A percentile compares a stretch with the other conserved stretches of the same genome.
Conservation (phyloP, 2,329 filamentous ascomycete species). For the Aspergillus brunneoviolaceus region DNA sequence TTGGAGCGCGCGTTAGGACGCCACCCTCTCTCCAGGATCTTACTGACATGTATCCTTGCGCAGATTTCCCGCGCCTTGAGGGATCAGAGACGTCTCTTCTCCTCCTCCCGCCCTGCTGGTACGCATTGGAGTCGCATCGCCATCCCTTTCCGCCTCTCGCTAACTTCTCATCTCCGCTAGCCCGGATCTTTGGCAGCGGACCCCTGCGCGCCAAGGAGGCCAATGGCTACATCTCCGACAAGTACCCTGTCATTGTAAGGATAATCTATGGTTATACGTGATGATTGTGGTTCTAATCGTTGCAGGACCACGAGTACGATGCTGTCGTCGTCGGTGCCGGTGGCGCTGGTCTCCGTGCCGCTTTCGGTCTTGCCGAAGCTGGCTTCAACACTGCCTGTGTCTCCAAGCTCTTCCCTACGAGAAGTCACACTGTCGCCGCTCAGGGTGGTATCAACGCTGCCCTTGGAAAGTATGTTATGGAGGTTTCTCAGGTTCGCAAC, state of each 20-base stretch:
- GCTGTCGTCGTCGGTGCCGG: conserved; percentile 76
- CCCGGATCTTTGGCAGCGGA: conserved; percentile 80
- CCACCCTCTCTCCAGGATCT: conserved; percentile 2
- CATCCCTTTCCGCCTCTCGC: conserved; percentile 16
- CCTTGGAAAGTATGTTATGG: conserved; percentile 41
- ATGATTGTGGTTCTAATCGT: conserved; percentile 20
- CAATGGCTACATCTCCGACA: conserved; percentile 77
- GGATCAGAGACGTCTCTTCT: conserved; percentile 75
- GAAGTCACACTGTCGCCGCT: conserved; percentile 66
- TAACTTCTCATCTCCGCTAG: conserved; percentile 47
- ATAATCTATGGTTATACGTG: not conserved
- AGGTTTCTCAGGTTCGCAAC: conserved; percentile 3
- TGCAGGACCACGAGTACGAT: conserved; percentile 95
- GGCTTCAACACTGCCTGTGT: conserved; percentile 66
- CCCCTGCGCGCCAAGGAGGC: conserved; percentile 92
- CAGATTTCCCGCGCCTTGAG: conserved; percentile 65
- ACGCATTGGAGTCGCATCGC: conserved; percentile 41
- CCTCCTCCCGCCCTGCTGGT: conserved; percentile 79
- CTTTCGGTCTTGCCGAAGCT: conserved; percentile 63
- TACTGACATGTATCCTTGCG: conserved; percentile 26
- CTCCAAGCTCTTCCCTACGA: conserved; percentile 63
- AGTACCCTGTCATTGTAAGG: conserved; percentile 91
- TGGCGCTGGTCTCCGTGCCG: conserved; percentile 62
- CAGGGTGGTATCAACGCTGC: conserved; percentile 61
- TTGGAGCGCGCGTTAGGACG: conserved; percentile 11